Evolutionary conservation across 257 asterid genomes (phyloP), one percentile per base, ranked within the genome.

Genomic region (Jaltomata sinuosa): DNA sequence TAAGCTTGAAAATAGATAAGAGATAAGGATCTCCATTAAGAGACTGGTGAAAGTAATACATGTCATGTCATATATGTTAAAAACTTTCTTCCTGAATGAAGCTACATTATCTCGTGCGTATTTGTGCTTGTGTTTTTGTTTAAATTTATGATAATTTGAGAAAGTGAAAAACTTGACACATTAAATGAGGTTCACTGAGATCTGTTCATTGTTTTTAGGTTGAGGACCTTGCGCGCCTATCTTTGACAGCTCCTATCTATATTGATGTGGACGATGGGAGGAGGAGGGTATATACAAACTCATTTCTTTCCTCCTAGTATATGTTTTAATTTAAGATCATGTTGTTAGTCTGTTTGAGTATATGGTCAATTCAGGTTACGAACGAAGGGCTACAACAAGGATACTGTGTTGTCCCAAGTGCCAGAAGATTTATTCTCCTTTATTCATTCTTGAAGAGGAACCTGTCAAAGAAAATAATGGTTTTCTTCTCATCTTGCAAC

Each of bases 341-440:
- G 7, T 62, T 21, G 25, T 21, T 10, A 69, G 19, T 32, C 64
- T 52, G 38, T 68, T 27, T 36, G 81, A 18, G n/a, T 54, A 47
- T 64, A 25, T 84, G 79, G 83, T 54, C 61, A 61, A 83, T 90
- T 76, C 82, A 96, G 98, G 98, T 90, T 14, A 97, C 99, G 0
- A 97, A 97, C 79, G 99, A 95, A 87, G 98, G 98, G 80, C 91
- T 97, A 84, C 94, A 93, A 84, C 99, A 97, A 91, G 99, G 99
- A 80, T 97, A 91, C 89, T 94, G 97, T 88, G 91, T 92, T 80
- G 91, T 97, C 84, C 97, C 98, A 4, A 90, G 97, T 88, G 90
- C 94, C 45, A 89, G 90, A 85, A 94, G 99, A 89, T 94, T 97
- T 85, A 52, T 92, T 87, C 97, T 97, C 88, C 97, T 97, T n/a